Conservation (phyloP, 139 green algal genomes). For the Tetraselmis chui region DNA sequence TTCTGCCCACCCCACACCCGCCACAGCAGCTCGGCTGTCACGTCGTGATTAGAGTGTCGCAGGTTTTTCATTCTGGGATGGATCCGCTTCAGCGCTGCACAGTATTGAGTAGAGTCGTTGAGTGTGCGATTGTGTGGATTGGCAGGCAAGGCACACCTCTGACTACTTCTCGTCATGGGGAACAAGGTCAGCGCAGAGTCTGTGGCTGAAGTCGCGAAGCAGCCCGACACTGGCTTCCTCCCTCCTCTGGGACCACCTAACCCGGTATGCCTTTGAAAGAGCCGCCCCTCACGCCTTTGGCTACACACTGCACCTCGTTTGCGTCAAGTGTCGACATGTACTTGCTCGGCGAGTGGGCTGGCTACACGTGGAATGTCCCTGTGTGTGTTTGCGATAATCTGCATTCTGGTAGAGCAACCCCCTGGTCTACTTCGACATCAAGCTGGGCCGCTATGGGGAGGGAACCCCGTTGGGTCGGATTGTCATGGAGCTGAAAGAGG, state of each 20-base stretch:
- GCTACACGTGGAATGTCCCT: background rate
- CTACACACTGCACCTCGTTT: background rate
- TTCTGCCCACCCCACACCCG: no score
- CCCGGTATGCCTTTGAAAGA: slow-evolving; percentile 32
- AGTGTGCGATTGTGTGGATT: no score
- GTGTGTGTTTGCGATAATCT: background rate
- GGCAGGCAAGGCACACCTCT: no score
- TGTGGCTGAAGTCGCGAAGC: slow-evolving; percentile 33
- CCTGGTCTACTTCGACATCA: slow-evolving; percentile 86
- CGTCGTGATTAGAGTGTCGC: no score
- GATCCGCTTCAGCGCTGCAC: no score
- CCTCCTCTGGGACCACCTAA: slow-evolving; percentile 61
- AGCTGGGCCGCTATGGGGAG: slow-evolving; percentile 66
- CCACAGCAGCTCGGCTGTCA: no score
- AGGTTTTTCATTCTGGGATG: no score
- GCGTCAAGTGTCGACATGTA: background rate
- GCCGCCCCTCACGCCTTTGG: no score
- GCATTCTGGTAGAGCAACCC: slow-evolving; percentile 53
- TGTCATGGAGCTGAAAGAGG: slow-evolving; percentile 67
- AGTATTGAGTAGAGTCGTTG: no score
- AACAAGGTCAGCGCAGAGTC: slow-evolving; percentile 24
- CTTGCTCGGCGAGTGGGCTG: background rate
- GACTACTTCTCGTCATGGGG: no score
- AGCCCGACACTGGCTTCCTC: slow-evolving; percentile 8
- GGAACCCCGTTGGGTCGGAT: slow-evolving; percentile 66